Evolutionary conservation across 2,329 filamentous ascomycete genomes (phyloP).

Genomic region (Talaromyces sp.): DNA sequence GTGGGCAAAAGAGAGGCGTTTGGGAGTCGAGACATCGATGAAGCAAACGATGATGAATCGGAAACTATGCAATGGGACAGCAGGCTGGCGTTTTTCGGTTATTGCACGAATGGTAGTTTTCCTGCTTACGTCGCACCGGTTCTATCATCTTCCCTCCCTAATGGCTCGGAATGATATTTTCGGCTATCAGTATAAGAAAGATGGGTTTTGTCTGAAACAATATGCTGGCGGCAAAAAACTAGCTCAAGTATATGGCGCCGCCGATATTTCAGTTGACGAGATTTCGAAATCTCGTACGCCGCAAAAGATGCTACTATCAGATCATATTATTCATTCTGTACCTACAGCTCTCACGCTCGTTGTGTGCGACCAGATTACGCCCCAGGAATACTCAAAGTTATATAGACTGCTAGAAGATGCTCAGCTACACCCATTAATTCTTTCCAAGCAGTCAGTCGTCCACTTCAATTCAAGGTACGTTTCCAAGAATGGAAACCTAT

Average conservation of each 20-base stretch:
- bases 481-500: background rate
- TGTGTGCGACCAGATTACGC: background rate
- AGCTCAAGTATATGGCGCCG: background rate
- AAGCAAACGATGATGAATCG: conserved; percentile 1
- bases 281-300: background rate
- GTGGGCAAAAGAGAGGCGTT: background rate
- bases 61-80: background rate
- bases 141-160: background rate
- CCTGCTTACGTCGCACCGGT: background rate
- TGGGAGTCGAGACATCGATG: background rate
- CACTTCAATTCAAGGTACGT: background rate
- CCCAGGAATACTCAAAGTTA: background rate
- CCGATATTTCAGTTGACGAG: background rate
- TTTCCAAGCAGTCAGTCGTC: background rate
- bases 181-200: background rate
- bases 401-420: background rate
- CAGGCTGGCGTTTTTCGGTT: background rate
- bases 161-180: background rate
- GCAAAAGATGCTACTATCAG: background rate
- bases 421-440: background rate
- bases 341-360: background rate
- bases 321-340: background rate
- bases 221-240: conserved; percentile 1
- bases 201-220: background rate
- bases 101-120: background rate